phyloP scores from a whole-genome alignment of 805 yeast genomes.

The Kluyveromyces siamensis region DNA sequence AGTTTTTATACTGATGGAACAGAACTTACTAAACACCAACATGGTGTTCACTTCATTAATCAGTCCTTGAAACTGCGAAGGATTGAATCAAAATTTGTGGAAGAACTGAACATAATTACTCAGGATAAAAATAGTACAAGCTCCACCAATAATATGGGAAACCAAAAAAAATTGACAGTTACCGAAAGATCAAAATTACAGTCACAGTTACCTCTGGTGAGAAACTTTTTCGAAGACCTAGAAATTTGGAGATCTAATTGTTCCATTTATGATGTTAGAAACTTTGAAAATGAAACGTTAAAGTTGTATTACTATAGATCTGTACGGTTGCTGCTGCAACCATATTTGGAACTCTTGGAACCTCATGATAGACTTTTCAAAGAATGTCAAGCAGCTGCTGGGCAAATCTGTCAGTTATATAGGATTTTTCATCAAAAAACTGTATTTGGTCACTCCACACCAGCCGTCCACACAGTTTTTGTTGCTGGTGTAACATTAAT shows the following conservation, averaged over 20 bases:
- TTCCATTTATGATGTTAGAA: slow-evolving; percentile 30
- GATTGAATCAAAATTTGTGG: slow-evolving; percentile 52
- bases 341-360: slow-evolving; percentile 50
- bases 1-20: slow-evolving; percentile 20
- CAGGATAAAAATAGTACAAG: slow-evolving; percentile 4
- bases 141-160: not conserved
- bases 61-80: slow-evolving; percentile 49
- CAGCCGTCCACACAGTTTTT: slow-evolving; percentile 58
- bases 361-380: slow-evolving; percentile 52
- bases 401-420: slow-evolving; percentile 56
- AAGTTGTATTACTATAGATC: slow-evolving; percentile 52
- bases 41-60: slow-evolving; percentile 40
- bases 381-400: slow-evolving; percentile 67
- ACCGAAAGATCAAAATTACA: slow-evolving; percentile 13
- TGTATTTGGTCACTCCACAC: slow-evolving; percentile 52
- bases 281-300: slow-evolving; percentile 50
- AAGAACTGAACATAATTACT: slow-evolving; percentile 36
- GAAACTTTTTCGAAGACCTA: slow-evolving; percentile 42
- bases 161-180: slow-evolving; percentile 5
- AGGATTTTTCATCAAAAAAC: slow-evolving; percentile 57
- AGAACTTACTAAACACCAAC: slow-evolving; percentile 24
- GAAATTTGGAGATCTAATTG: slow-evolving; percentile 52
- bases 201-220: slow-evolving; percentile 42
- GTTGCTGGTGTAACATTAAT: slow-evolving; percentile 62
- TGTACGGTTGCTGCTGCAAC: slow-evolving; percentile 52